These are phyloP conservation scores for Beta macrorhiza DNA, from an alignment of 179 eudicot species.

Conservation along the genomic window DNA sequence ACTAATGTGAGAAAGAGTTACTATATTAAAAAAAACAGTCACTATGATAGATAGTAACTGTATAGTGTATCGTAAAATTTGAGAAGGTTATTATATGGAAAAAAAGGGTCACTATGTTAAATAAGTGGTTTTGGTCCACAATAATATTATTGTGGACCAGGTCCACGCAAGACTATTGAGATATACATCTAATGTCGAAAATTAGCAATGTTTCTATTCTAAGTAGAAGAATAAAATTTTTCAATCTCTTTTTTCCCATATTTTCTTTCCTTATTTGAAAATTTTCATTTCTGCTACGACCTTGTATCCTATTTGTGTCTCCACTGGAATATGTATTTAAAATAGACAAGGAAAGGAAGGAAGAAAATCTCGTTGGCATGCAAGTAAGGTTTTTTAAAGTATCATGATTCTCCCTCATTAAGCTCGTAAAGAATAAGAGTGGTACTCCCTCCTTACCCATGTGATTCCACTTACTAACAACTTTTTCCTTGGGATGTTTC, in stretches of 20 bases:
- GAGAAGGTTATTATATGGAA: too few relatives aligned
- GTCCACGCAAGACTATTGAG: too few relatives aligned
- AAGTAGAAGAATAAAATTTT: too few relatives aligned
- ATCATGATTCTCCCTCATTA: background rate
- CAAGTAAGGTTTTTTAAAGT: background rate
- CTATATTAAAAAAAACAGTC: too few relatives aligned
- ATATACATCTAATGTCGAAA: background rate
- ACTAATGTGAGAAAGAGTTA: too few relatives aligned
- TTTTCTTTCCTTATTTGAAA: background rate
- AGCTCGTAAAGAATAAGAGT: background rate
- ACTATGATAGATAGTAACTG: too few relatives aligned
- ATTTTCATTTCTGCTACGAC: background rate
- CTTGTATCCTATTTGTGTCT: background rate
- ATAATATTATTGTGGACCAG: too few relatives aligned
- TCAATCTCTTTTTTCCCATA: background rate
- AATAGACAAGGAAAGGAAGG: background rate
- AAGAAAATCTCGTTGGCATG: background rate
- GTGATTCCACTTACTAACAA: too few relatives aligned
- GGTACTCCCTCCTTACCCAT: background rate
- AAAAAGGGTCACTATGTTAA: too few relatives aligned
- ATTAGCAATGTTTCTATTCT: background rate
- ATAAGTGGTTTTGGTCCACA: too few relatives aligned
- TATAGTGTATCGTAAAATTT: too few relatives aligned
- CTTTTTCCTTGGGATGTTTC: too few relatives aligned
- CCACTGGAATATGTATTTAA: background rate